phyloP scores from a whole-genome alignment of 2,329 filamentous ascomycete species.

The Microsporum audouinii region DNA sequence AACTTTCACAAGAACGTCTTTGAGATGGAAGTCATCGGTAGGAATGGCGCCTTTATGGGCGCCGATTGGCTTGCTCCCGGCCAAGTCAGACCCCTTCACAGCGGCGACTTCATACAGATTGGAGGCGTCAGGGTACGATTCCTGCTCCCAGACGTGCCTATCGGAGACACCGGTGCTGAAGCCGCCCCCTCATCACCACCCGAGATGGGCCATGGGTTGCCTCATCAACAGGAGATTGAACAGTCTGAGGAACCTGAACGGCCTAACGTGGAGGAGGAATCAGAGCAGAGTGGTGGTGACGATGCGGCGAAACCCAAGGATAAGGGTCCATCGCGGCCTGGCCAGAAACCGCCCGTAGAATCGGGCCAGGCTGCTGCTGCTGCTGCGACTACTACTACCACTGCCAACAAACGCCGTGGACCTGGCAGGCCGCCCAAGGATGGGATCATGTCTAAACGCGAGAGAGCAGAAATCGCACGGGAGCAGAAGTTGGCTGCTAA shows the following conservation, averaged over 20 bases:
- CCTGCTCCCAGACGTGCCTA: constrained; percentile 42
- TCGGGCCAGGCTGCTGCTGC: constrained; percentile 15
- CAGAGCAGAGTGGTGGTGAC: constrained; percentile 13
- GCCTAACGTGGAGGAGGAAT: constrained; percentile 13
- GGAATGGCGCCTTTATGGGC: constrained; percentile 48
- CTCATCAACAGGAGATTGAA: constrained; percentile 16
- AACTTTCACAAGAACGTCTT: constrained; percentile 47
- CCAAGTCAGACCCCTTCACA: constrained; percentile 40
- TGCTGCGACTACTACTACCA: no score
- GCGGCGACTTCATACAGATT: constrained; percentile 49
- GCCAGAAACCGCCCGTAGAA: constrained; percentile 16
- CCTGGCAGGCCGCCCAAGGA: constrained; percentile 56
- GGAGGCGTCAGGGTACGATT: constrained; percentile 48
- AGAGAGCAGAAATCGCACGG: constrained; percentile 44
- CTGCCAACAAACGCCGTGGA: constrained; percentile 37
- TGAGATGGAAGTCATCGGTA: constrained; percentile 48
- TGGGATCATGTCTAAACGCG: constrained; percentile 55
- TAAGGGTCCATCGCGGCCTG: constrained; percentile 18
- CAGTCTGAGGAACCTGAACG: constrained; percentile 17
- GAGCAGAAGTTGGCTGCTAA: constrained; percentile 41
- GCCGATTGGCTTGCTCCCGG: constrained; percentile 39
- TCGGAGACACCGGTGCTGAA: constrained; percentile 39
- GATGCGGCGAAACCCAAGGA: constrained; percentile 7
- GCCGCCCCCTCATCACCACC: constrained; percentile 25
- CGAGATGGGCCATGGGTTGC: constrained; percentile 5